Evolutionary conservation across 2,329 filamentous ascomycete genomes (phyloP).

Genomic region (Clarireedia hainanense): DNA sequence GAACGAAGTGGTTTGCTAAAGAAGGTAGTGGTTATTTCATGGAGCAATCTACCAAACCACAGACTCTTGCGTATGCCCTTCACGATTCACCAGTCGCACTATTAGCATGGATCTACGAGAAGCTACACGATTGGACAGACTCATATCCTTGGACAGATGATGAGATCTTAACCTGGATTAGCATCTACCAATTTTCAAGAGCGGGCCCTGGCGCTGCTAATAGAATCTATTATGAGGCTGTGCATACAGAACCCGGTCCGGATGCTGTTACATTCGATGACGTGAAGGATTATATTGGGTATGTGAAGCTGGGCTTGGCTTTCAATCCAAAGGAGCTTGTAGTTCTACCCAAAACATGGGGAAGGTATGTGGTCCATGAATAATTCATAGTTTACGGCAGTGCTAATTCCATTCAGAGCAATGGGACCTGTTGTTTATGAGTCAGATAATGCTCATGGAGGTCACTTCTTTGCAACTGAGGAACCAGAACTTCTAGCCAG

Average conservation of each 20-base stretch:
- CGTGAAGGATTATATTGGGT: slow-evolving; percentile 16
- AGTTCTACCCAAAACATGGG: slow-evolving; percentile 48
- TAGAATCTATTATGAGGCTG: slow-evolving; percentile 65
- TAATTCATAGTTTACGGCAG: neutral
- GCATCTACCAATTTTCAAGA: slow-evolving; percentile 63
- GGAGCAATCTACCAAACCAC: slow-evolving; percentile 41
- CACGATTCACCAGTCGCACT: slow-evolving; percentile 62
- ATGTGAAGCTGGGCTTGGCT: slow-evolving; percentile 36
- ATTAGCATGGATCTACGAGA: slow-evolving; percentile 75
- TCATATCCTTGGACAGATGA: slow-evolving; percentile 67
- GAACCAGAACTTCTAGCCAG: slow-evolving; percentile 42
- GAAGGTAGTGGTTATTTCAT: slow-evolving; percentile 17
- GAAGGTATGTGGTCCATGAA: slow-evolving; percentile 20
- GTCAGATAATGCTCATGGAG: slow-evolving; percentile 29
- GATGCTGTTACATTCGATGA: slow-evolving; percentile 22
- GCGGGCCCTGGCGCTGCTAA: slow-evolving; percentile 60
- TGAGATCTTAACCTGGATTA: slow-evolving; percentile 68
- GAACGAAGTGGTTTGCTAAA: slow-evolving; percentile 14
- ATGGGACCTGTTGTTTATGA: slow-evolving; percentile 54
- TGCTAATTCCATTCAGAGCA: slow-evolving; percentile 28
- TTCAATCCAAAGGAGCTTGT: slow-evolving; percentile 52
- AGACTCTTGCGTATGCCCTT: slow-evolving; percentile 64
- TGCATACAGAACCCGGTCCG: slow-evolving; percentile 32
- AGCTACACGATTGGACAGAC: slow-evolving; percentile 70
- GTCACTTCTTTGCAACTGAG: slow-evolving; percentile 57